Evolutionary conservation across 2,329 filamentous ascomycete genomes (phyloP).

Genomic region (Rachicladosporium sp.): DNA sequence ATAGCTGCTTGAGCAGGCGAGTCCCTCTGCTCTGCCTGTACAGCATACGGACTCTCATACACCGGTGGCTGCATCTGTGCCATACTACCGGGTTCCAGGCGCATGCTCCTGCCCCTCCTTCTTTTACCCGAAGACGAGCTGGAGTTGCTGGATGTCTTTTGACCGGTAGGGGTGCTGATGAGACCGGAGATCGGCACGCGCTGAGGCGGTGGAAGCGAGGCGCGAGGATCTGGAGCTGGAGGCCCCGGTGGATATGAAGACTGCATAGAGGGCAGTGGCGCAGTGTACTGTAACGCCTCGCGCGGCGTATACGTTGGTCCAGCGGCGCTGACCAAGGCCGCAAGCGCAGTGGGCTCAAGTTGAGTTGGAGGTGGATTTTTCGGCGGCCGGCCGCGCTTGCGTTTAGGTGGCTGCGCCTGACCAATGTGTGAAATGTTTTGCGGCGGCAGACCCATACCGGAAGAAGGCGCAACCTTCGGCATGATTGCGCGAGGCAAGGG

Average conservation of each 20-base stretch:
- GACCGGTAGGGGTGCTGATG: constrained; percentile 20
- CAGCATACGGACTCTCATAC: no score
- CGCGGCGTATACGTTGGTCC: constrained; percentile 24
- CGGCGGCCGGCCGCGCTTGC: constrained; percentile 36
- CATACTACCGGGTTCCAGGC: background rate
- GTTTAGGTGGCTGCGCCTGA: constrained; percentile 22
- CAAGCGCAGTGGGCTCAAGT: constrained; percentile 21
- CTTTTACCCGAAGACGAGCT: constrained; percentile 22
- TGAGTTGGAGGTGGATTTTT: constrained; percentile 35
- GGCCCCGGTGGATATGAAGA: constrained; percentile 4
- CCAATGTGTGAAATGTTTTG: no score
- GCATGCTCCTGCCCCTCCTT: constrained; percentile 13
- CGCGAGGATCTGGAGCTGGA: constrained; percentile 1
- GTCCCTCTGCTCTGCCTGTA: no score
- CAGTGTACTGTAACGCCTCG: constrained; percentile 19
- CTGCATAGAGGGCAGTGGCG: constrained; percentile 7
- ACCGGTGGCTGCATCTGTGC: no score
- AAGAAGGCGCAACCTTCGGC: no score
- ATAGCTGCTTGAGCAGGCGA: no score
- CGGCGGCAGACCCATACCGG: no score
- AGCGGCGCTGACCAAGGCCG: constrained; percentile 12
- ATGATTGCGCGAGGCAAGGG: no score
- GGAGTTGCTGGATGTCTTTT: constrained; percentile 16
- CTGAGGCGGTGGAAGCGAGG: constrained; percentile 12
- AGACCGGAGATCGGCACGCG: constrained; percentile 22